phyloP scores from a whole-genome alignment of 345 rosid genomes.

The Nasturtium officinale region DNA sequence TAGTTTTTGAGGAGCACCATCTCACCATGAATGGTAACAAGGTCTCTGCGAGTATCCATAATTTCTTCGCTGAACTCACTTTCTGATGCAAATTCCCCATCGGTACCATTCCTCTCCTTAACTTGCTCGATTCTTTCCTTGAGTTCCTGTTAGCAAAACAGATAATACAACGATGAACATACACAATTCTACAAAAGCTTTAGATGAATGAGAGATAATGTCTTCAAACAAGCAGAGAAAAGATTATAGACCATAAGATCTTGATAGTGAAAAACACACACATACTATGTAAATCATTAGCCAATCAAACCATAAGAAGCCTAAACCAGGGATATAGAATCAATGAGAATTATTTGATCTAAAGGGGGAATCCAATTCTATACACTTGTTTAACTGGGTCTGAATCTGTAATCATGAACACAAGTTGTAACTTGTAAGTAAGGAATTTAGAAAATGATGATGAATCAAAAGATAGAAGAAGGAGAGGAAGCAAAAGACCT shows the following conservation, averaged over 20 bases:
- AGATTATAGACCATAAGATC: conserved; percentile 14
- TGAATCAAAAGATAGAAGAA: too few species aligned
- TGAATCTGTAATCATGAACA: too few species aligned
- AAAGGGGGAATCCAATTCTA: too few species aligned
- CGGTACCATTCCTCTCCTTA: conserved; percentile 55
- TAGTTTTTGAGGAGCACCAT: conserved; percentile 94
- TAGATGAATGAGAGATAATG: background rate
- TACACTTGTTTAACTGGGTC: too few species aligned
- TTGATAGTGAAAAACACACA: too few species aligned
- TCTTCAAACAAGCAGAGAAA: conserved; percentile 12
- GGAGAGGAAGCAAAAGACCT: conserved; percentile 54
- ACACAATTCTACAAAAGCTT: background rate
- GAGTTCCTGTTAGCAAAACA: conserved; percentile 59
- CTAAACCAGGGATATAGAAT: background rate
- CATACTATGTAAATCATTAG: too few species aligned
- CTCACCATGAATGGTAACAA: conserved; percentile 89
- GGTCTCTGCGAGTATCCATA: conserved; percentile 92
- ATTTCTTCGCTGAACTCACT: conserved; percentile 82
- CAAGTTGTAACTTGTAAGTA: too few species aligned
- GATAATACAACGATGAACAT: background rate
- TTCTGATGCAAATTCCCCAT: conserved; percentile 61
- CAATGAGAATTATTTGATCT: too few species aligned
- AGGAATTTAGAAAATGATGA: too few species aligned
- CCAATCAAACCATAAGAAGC: conserved; percentile 11
- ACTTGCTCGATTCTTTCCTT: conserved; percentile 74